phyloP scores from a whole-genome alignment of 257 asterid genomes.

The Nicotiana obtusifolia region DNA sequence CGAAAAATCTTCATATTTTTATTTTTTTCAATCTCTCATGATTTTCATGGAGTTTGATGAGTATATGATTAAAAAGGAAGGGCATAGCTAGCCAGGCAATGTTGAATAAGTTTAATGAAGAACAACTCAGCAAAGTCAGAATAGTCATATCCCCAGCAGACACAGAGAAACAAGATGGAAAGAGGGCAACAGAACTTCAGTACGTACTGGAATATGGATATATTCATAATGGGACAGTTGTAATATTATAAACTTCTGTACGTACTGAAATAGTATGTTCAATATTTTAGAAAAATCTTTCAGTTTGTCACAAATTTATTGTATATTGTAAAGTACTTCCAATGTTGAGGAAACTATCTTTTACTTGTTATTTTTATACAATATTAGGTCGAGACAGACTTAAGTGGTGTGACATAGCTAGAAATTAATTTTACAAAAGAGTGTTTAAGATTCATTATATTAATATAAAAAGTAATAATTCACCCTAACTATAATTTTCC shows the following conservation, averaged over 20 bases:
- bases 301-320: background rate
- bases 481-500: no score
- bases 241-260: background rate
- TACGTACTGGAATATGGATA: background rate
- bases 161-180: background rate
- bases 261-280: background rate
- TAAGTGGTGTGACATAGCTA: background rate
- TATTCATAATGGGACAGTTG: background rate
- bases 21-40: background rate
- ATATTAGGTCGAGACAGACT: background rate
- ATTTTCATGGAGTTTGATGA: background rate
- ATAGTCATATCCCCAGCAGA: background rate
- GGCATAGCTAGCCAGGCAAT: background rate
- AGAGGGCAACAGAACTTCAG: background rate
- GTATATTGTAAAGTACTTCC: background rate
- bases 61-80: background rate
- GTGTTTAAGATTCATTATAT: no score
- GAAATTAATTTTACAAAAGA: background rate
- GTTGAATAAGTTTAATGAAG: background rate
- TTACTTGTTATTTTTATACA: background rate
- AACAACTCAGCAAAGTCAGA: constrained; percentile 7
- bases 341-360: background rate
- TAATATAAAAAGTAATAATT: no score
- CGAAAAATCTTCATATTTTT: background rate
- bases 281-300: background rate